These are phyloP conservation scores for Dryas drummondii DNA, from an alignment of 306 rosid genomes.

Conservation along the genomic window DNA sequence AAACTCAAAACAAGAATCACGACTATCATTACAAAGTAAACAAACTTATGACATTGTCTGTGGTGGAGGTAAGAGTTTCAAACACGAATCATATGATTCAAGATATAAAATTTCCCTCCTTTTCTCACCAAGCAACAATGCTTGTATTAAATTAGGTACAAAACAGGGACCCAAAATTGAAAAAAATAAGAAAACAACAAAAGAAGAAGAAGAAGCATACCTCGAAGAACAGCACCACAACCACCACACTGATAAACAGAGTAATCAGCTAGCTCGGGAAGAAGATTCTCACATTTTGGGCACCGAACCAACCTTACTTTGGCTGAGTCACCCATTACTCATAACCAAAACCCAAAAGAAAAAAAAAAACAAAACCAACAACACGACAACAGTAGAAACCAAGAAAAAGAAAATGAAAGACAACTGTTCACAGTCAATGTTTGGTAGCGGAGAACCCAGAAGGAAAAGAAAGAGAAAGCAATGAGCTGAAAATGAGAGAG, in stretches of 20 bases:
- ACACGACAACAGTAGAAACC: no score
- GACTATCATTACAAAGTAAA: background rate
- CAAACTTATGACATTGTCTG: no score
- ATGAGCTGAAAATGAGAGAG: background rate
- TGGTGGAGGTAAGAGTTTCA: background rate
- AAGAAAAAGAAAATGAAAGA: background rate
- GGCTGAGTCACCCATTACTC: constrained; percentile 62
- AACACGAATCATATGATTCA: constrained; percentile 2
- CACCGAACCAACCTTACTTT: constrained; percentile 76
- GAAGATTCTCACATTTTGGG: constrained; percentile 94
- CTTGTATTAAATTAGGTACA: background rate
- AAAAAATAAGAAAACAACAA: background rate
- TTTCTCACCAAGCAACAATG: background rate
- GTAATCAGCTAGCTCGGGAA: constrained; percentile 83
- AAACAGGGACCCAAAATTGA: background rate
- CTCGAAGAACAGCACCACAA: constrained; percentile 86
- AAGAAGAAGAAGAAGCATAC: constrained; percentile 31
- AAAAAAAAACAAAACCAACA: background rate
- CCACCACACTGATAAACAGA: constrained; percentile 94
- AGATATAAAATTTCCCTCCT: background rate
- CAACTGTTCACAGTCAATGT: constrained; percentile 27
- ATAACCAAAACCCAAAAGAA: constrained; percentile 26
- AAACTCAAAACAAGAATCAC: constrained; percentile 1
- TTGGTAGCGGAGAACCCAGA: constrained; percentile 17
- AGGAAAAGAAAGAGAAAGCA: constrained; percentile 20